These are phyloP conservation scores for Neonectria sp. DNA, from an alignment of 2,329 filamentous ascomycete genomes.

Conservation along the genomic window DNA sequence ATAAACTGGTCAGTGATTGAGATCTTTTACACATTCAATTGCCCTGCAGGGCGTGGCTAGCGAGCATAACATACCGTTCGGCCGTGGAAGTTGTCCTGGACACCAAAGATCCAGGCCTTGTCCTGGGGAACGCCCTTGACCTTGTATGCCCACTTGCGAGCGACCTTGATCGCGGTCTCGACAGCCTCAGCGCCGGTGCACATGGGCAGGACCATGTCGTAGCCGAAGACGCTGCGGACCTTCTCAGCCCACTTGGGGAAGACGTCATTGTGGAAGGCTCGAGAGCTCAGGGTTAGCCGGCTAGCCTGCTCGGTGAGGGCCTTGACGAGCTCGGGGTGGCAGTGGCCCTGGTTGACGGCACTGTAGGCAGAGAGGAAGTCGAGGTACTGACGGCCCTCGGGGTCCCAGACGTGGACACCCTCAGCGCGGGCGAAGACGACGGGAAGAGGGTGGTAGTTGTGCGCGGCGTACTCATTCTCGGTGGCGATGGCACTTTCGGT, in stretches of 20 bases:
- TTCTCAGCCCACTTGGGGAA: slow-evolving; percentile 97
- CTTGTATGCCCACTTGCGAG: slow-evolving; percentile 41
- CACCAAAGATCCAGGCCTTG: slow-evolving; percentile 70
- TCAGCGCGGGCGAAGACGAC: slow-evolving; percentile 91
- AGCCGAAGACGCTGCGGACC: slow-evolving; percentile 89
- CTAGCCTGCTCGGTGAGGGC: slow-evolving; percentile 91
- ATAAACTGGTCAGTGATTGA: slow-evolving; percentile 17
- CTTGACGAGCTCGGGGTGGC: slow-evolving; percentile 95
- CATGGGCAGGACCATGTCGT: slow-evolving; percentile 98
- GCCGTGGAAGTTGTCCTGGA: slow-evolving; percentile 95
- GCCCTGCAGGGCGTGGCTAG: not conserved
- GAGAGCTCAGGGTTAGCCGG: slow-evolving; percentile 90
- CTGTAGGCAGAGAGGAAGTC: slow-evolving; percentile 99
- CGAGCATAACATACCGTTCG: slow-evolving; percentile 77
- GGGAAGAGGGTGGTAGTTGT: slow-evolving; percentile 98
- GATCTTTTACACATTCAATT: not conserved
- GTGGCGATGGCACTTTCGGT: slow-evolving; percentile 84
- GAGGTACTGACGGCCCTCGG: slow-evolving; percentile 94
- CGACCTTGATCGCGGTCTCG: slow-evolving; percentile 39
- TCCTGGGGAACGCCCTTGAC: slow-evolving; percentile 35
- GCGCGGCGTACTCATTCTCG: slow-evolving; percentile 89
- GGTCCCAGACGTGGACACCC: slow-evolving; percentile 95
- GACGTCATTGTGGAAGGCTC: slow-evolving; percentile 98
- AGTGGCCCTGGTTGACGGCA: slow-evolving; percentile 98
- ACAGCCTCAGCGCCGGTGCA: slow-evolving; percentile 91